Conservation (phyloP, 2,329 filamentous ascomycete species). For the Penicillium sp. region DNA sequence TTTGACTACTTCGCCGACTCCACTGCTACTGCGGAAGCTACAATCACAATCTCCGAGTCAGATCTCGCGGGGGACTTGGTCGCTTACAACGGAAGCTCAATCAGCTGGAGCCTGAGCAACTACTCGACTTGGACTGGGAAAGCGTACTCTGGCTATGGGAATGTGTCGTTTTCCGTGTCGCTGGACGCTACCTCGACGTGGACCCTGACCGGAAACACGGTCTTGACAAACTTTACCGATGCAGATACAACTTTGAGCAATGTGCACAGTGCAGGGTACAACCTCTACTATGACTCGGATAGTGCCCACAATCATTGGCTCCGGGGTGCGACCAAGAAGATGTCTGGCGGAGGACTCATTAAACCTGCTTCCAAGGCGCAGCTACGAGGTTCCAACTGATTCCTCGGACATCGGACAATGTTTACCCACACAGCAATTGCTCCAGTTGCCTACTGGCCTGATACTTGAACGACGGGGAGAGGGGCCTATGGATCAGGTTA, state of each 20-base stretch:
- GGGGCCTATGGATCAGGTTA: no score
- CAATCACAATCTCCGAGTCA: neutral
- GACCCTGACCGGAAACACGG: slow-evolving; percentile 1
- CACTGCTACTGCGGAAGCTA: slow-evolving; percentile 5
- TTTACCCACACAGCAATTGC: neutral
- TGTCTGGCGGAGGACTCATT: neutral
- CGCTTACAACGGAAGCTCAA: slow-evolving; percentile 9
- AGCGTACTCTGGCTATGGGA: slow-evolving; percentile 4
- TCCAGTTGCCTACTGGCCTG: no score
- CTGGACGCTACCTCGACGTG: slow-evolving; percentile 2
- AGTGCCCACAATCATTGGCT: neutral
- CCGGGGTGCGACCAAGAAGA: neutral
- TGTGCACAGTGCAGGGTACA: neutral
- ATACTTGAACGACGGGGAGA: no score
- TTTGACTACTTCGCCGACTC: slow-evolving; percentile 8
- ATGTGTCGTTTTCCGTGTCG: neutral
- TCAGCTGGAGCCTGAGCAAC: slow-evolving; percentile 3
- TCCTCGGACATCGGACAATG: neutral
- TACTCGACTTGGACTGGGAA: slow-evolving; percentile 4
- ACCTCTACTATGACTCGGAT: neutral
- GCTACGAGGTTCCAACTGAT: neutral
- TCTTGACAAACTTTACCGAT: neutral
- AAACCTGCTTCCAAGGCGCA: neutral
- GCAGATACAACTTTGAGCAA: neutral
- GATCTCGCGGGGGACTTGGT: slow-evolving; percentile 1